phyloP scores from a whole-genome alignment of 2,329 filamentous ascomycete genomes.

The Diaporthe batatas region DNA sequence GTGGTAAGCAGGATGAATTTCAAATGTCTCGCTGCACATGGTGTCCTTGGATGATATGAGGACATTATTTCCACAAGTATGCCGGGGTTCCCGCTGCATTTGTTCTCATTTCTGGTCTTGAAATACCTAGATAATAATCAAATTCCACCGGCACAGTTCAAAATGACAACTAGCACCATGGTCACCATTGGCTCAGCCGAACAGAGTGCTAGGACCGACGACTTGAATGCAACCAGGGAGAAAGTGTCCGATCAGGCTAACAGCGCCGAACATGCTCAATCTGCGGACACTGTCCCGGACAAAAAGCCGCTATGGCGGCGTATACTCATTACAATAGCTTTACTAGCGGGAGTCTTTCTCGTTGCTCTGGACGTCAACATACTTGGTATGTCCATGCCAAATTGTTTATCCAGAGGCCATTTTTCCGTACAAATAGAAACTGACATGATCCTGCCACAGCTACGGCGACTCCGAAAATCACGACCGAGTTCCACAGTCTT shows the following conservation, averaged over 20 bases:
- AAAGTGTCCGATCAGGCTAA: neutral
- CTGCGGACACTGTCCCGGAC: too few relatives aligned
- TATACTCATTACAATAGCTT: neutral
- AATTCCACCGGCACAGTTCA: too few relatives aligned
- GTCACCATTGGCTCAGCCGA: neutral
- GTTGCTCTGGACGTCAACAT: slow-evolving; percentile 23
- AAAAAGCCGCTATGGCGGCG: slow-evolving; percentile 9
- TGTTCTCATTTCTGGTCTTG: too few relatives aligned
- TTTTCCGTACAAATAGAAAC: rapidly evolving
- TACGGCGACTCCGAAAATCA: slow-evolving; percentile 34
- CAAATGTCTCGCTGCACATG: neutral
- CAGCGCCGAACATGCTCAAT: neutral
- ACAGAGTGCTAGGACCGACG: neutral
- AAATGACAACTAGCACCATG: neutral
- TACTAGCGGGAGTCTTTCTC: neutral
- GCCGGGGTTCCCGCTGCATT: too few relatives aligned
- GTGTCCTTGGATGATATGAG: too few relatives aligned
- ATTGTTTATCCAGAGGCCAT: too few relatives aligned
- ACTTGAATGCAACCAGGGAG: neutral
- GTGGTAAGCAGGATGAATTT: neutral
- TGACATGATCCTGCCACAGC: neutral
- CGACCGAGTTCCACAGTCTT: slow-evolving; percentile 29
- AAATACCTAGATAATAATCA: too few relatives aligned
- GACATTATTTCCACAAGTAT: neutral
- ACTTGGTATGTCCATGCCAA: neutral